These are phyloP conservation scores for Delphinella strobiligena DNA, from an alignment of 2,329 filamentous ascomycete genomes.

Conservation along the genomic window DNA sequence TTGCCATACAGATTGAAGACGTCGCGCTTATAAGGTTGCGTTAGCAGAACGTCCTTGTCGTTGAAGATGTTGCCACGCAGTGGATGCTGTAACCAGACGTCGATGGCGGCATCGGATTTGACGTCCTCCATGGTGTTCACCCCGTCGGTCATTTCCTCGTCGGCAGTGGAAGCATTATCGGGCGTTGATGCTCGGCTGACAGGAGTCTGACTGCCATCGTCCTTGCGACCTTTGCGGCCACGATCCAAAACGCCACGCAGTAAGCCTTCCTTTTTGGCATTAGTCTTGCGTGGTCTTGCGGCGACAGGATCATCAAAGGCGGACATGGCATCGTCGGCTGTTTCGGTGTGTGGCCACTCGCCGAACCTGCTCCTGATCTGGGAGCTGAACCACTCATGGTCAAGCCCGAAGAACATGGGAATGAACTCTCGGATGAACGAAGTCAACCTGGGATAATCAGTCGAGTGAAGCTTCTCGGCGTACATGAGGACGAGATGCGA, in stretches of 20 bases:
- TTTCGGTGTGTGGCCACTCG: constrained; percentile 51
- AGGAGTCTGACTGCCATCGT: constrained; percentile 65
- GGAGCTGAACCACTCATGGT: constrained; percentile 47
- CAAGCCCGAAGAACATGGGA: constrained; percentile 38
- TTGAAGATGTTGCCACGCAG: constrained; percentile 43
- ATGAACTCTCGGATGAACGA: constrained; percentile 39
- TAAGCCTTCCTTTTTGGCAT: constrained; percentile 65
- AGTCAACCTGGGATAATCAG: constrained; percentile 32
- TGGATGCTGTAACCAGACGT: constrained; percentile 52
- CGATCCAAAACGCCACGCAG: constrained; percentile 78
- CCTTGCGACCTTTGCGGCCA: constrained; percentile 53
- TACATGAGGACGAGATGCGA: constrained; percentile 33
- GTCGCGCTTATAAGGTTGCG: constrained; percentile 68
- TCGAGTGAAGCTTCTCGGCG: constrained; percentile 28
- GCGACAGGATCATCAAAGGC: constrained; percentile 60
- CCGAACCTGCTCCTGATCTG: constrained; percentile 41
- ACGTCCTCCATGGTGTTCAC: constrained; percentile 21
- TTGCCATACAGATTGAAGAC: constrained; percentile 89
- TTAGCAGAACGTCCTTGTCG: constrained; percentile 55
- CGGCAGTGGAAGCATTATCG: constrained; percentile 62
- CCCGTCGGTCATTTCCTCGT: constrained; percentile 53
- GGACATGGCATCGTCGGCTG: constrained; percentile 53
- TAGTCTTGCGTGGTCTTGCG: constrained; percentile 49
- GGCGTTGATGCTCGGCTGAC: constrained; percentile 83
- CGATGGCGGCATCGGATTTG: constrained; percentile 36